Conservation (phyloP, 2,329 filamentous ascomycete genomes). For the Neonectria magnoliae region DNA sequence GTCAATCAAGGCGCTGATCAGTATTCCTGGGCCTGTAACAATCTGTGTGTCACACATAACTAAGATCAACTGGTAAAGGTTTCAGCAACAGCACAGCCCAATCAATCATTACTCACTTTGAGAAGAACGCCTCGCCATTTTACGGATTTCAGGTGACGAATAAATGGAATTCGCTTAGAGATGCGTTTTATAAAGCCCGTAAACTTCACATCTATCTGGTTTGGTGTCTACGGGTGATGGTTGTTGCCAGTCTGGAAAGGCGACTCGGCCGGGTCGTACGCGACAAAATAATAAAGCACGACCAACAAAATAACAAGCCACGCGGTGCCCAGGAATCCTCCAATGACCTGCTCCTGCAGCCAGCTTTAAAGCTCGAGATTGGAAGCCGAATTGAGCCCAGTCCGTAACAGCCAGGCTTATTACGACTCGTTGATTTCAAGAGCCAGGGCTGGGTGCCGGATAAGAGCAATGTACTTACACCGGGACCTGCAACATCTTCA, state of each 20-base stretch:
- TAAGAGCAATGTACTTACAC: not conserved
- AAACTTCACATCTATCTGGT: slow-evolving; percentile 6
- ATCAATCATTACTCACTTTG: not conserved
- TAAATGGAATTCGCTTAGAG: not conserved
- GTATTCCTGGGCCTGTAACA: slow-evolving; percentile 12
- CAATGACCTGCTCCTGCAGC: slow-evolving; percentile 7
- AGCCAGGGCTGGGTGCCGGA: not conserved
- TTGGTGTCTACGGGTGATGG: not conserved
- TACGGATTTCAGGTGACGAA: not conserved
- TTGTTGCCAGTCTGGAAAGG: slow-evolving; percentile 1
- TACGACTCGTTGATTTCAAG: not conserved
- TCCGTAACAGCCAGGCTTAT: not conserved
- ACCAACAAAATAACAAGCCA: slow-evolving; percentile 10
- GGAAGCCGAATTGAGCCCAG: not conserved
- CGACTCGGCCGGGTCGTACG: slow-evolving; percentile 1
- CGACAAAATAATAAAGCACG: not conserved
- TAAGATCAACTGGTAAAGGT: slow-evolving; percentile 1
- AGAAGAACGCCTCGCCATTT: not conserved
- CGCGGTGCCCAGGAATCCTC: slow-evolving; percentile 13
- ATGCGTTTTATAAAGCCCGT: not conserved
- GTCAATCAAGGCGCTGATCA: slow-evolving; percentile 9
- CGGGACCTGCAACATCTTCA: slow-evolving; percentile 7
- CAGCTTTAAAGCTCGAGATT: not conserved
- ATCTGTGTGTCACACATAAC: slow-evolving; percentile 17
- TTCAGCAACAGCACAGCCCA: not conserved